Evolutionary conservation across 2,329 filamentous ascomycete genomes (phyloP).

Genomic region (Raffaelea ambrosiae): DNA sequence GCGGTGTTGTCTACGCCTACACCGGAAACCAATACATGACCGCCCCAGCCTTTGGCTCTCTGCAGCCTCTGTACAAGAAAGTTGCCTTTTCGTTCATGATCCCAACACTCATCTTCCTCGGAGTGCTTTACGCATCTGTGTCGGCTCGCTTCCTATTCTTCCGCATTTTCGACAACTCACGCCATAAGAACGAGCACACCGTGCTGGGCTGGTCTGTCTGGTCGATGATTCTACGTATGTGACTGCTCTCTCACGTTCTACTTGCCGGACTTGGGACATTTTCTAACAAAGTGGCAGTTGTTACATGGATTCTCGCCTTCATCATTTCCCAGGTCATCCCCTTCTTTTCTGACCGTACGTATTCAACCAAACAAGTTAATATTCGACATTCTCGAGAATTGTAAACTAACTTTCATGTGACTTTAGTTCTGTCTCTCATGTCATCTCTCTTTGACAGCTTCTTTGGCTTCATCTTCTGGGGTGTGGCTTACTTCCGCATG

Average conservation of each 20-base stretch:
- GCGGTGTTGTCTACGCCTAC: slow-evolving; percentile 74
- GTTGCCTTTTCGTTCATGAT: slow-evolving; percentile 92
- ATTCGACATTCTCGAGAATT: slow-evolving; percentile 12
- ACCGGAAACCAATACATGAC: slow-evolving; percentile 86
- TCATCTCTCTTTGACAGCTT: slow-evolving; percentile 88
- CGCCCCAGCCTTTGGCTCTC: slow-evolving; percentile 76
- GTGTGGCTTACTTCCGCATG: slow-evolving; percentile 72
- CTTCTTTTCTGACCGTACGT: slow-evolving; percentile 68
- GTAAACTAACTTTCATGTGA: neutral
- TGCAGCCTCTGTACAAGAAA: slow-evolving; percentile 76
- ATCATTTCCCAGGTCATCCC: slow-evolving; percentile 89
- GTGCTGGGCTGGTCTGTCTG: slow-evolving; percentile 72
- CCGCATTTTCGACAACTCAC: slow-evolving; percentile 70
- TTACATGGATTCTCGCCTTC: slow-evolving; percentile 80
- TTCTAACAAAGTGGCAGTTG: slow-evolving; percentile 26
- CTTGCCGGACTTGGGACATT: neutral
- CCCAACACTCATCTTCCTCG: slow-evolving; percentile 85
- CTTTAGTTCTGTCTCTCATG: slow-evolving; percentile 60
- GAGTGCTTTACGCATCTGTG: slow-evolving; percentile 83
- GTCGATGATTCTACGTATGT: slow-evolving; percentile 59
- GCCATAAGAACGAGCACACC: slow-evolving; percentile 75
- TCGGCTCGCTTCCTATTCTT: slow-evolving; percentile 89
- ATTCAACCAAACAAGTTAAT: no score
- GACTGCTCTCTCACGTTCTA: neutral
- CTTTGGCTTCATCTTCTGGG: slow-evolving; percentile 96